Base-by-base conservation (phyloP, 2,329 filamentous ascomycete species). In the Aspergillus uvarum region DNA sequence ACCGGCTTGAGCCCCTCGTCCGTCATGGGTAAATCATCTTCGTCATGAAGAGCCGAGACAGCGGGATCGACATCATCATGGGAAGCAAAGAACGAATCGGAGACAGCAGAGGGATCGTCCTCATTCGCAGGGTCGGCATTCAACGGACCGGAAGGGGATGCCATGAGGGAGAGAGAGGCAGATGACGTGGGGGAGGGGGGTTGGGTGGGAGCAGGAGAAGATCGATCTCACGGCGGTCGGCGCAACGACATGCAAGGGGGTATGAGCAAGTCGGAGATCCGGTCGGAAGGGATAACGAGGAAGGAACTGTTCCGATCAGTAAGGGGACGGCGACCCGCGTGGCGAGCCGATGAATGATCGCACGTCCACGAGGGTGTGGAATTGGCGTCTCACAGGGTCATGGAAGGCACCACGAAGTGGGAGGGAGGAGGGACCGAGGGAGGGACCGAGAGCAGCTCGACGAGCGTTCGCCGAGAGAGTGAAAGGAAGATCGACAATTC, bases 101-200 rank as follows among this genome's bases (percentile, higher is more conserved):
- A 61, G 7, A 59, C 61, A 47, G 65, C 54, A 16, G 64, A 60
- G 35, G 67, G 64, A 59, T 74, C 72, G 38, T 74, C 71, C 54
- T 73, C 72, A 60, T 65, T 69, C 53, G 65, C 63, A 55, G 62
- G 59, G 24, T 73, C 71, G 58, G 63, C 35, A 50, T 53, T 58
- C 38, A 67, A 67, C 58, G 68, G 59, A 53, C 63, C 65, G 32
- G 65, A 61, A 29, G 63, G 51, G 54, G 69, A 65, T 38, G 69
- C 65, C 72, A 74, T 74, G 62, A 24, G 49, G 59, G 38, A 44
- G 61, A 64, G 54, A 55, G 38, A 64, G 59, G 16, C 38, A 44
- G 16, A 16, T 44, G 38, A 19, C 56, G 54, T 42, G 58, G 26
- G 58, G 8, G 26, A 2, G 26, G 26, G 26, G n/a, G n/a, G n/a